phyloP scores from a whole-genome alignment of 139 green algal species.

The Choricystis sp. region DNA sequence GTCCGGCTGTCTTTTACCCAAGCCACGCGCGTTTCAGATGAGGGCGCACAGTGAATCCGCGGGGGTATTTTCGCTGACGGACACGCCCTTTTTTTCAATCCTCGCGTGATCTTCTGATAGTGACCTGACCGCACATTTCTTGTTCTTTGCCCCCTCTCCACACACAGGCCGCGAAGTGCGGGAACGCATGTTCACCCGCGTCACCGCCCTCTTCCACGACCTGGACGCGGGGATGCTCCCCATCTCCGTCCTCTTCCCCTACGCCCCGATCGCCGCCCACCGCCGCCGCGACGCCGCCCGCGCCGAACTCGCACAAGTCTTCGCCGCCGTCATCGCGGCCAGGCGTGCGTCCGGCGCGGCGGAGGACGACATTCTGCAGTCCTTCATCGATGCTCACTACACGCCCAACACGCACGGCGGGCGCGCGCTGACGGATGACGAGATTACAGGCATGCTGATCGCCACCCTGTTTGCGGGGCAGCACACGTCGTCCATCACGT shows the following conservation, averaged over 20 bases:
- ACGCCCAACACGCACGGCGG: slow-evolving; percentile 53
- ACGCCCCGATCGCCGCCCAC: slow-evolving; percentile 82
- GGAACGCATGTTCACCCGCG: slow-evolving; percentile 74
- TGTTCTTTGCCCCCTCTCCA: neutral
- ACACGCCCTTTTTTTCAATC: neutral
- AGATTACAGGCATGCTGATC: slow-evolving; percentile 96
- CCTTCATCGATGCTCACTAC: slow-evolving; percentile 83
- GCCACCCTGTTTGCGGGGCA: slow-evolving; percentile 92
- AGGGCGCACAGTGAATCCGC: neutral
- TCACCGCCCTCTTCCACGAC: slow-evolving; percentile 78
- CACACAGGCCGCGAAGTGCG: slow-evolving; percentile 73
- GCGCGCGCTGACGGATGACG: slow-evolving; percentile 59
- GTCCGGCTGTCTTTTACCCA: neutral
- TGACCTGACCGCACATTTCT: neutral
- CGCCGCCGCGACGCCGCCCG: slow-evolving; percentile 60
- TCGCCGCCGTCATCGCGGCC: slow-evolving; percentile 60
- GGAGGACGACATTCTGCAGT: slow-evolving; percentile 89
- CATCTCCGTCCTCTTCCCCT: slow-evolving; percentile 85
- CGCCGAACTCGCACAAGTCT: slow-evolving; percentile 58
- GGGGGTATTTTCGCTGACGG: slow-evolving; percentile 3
- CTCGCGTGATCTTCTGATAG: slow-evolving; percentile 3
- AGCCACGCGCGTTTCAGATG: neutral
- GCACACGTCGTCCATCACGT: slow-evolving; percentile 92
- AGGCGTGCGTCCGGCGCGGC: slow-evolving; percentile 35
- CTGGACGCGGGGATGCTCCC: slow-evolving; percentile 94